Evolutionary conservation across 139 green algal genomes (phyloP).

Genomic region (Mesotaenium endlicherianum): DNA sequence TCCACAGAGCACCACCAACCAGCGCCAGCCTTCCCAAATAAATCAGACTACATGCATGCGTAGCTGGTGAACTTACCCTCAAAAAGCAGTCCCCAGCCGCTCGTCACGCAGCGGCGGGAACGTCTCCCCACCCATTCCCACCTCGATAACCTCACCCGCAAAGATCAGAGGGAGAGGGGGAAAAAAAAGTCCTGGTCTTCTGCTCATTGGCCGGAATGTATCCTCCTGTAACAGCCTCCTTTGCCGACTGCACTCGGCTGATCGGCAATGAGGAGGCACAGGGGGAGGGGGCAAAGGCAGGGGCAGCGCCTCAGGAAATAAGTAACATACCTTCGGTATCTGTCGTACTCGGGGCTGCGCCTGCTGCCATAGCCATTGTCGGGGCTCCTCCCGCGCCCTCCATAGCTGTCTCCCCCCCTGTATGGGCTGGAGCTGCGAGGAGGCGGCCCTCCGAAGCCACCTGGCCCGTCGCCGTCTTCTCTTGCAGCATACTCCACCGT

Average conservation of each 20-base stretch:
- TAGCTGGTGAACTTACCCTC: too few species aligned
- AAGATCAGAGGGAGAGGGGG: neutral
- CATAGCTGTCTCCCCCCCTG: neutral
- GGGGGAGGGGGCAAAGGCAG: neutral
- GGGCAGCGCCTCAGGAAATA: neutral
- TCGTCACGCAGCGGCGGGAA: too few species aligned
- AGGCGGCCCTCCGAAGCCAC: neutral
- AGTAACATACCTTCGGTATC: constrained; percentile 23
- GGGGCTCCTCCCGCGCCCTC: neutral
- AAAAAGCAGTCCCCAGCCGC: too few species aligned
- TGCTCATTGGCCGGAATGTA: neutral
- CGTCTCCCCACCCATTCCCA: too few species aligned
- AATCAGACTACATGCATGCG: too few species aligned
- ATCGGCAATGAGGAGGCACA: neutral
- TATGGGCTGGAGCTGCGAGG: neutral
- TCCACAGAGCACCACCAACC: too few species aligned
- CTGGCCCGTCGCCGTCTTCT: constrained; percentile 3
- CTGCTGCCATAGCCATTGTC: neutral
- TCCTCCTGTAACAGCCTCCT: neutral
- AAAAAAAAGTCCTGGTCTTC: neutral
- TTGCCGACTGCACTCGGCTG: neutral
- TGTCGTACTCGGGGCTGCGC: neutral
- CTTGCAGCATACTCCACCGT: constrained; percentile 47
- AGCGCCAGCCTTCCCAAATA: too few species aligned
- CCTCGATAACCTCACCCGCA: too few species aligned